phyloP scores from a whole-genome alignment of 208 protist species.

The Acanthamoeba castellanii region DNA sequence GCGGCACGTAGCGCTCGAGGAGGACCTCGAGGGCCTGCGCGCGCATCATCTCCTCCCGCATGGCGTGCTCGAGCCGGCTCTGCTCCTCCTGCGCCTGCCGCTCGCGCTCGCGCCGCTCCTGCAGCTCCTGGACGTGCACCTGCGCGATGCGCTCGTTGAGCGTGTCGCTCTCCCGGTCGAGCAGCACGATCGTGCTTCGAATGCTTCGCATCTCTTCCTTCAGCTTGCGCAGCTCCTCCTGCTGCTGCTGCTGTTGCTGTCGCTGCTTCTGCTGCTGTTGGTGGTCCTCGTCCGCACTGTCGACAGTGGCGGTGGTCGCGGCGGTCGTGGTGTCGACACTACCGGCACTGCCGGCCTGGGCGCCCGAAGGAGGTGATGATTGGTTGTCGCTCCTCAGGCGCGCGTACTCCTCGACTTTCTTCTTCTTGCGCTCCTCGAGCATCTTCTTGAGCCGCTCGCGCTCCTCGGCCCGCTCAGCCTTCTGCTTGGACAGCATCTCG shows the following conservation, averaged over 20 bases:
- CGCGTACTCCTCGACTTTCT: neutral
- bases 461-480: slow-evolving; percentile 47
- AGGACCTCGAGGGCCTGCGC: neutral
- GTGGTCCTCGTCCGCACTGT: neutral
- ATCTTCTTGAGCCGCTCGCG: slow-evolving; percentile 27
- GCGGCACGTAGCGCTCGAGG: slow-evolving; percentile 10
- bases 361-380: no score
- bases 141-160: slow-evolving; percentile 47
- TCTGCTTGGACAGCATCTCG: neutral
- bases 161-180: slow-evolving; percentile 28
- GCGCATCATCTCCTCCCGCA: neutral
- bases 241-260: neutral
- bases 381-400: neutral
- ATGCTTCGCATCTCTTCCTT: slow-evolving; percentile 41
- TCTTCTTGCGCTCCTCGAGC: slow-evolving; percentile 27
- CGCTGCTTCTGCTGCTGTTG: neutral
- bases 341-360: neutral
- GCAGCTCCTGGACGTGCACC: slow-evolving; percentile 35
- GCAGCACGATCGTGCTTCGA: slow-evolving; percentile 49
- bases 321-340: neutral
- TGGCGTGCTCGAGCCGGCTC: neutral
- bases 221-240: neutral
- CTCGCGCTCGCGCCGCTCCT: slow-evolving; percentile 26
- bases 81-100: neutral
- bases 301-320: neutral